Conservation (phyloP, 148 eudicot species). For the Rhododendron mucronatum region DNA sequence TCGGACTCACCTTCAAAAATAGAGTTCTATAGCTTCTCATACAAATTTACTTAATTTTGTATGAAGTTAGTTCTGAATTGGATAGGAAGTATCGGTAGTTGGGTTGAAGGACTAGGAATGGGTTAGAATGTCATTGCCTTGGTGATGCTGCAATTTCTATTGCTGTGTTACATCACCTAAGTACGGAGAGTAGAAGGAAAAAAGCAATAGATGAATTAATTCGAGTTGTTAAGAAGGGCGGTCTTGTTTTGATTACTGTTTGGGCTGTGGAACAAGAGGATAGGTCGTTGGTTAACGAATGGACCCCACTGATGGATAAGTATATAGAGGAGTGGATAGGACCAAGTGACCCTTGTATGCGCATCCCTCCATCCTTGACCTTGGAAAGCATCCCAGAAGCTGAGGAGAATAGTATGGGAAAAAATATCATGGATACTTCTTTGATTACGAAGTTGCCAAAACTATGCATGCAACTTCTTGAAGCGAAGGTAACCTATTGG, state of each 20-base stretch:
- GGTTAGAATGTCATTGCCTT: neutral
- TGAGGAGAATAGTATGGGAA: slow-evolving; percentile 40
- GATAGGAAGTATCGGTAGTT: too few relatives aligned
- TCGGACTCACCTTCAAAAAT: too few relatives aligned
- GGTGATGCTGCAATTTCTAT: slow-evolving; percentile 94
- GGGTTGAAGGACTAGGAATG: too few relatives aligned
- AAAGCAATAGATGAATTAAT: slow-evolving; percentile 87
- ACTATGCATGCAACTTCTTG: slow-evolving; percentile 11
- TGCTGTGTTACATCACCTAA: slow-evolving; percentile 91
- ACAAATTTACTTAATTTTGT: too few relatives aligned
- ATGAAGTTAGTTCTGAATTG: too few relatives aligned
- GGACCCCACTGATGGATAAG: slow-evolving; percentile 76
- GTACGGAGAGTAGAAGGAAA: slow-evolving; percentile 68
- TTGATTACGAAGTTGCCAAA: slow-evolving; percentile 18
- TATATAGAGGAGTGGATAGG: slow-evolving; percentile 96
- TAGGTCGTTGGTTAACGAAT: slow-evolving; percentile 56
- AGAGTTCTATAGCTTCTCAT: too few relatives aligned
- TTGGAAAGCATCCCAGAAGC: slow-evolving; percentile 85
- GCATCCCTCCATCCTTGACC: slow-evolving; percentile 40
- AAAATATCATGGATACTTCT: slow-evolving; percentile 15
- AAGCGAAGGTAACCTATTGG: slow-evolving; percentile 15
- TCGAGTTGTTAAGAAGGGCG: slow-evolving; percentile 82
- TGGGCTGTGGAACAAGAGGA: slow-evolving; percentile 99
- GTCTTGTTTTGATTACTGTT: slow-evolving; percentile 76
- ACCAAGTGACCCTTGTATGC: slow-evolving; percentile 64